Evolutionary conservation across 148 eudicot genomes (phyloP), one percentile per base, ranked within the genome.

Genomic region (Arctostaphylos glauca): DNA sequence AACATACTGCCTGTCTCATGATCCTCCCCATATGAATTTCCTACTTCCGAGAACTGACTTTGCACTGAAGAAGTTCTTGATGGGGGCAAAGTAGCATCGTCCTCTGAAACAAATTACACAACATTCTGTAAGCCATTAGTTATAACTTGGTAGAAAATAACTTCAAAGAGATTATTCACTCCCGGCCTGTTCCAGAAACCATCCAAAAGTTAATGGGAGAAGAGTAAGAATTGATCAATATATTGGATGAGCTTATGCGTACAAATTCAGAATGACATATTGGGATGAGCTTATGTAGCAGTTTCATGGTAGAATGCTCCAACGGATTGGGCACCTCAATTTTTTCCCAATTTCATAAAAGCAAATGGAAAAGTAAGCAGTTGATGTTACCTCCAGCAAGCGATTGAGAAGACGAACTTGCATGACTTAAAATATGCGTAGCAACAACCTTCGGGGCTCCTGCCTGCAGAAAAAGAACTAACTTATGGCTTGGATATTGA

Each of bases 41-140:
- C 94, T 16, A 76, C 60, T 81, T 92, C 95, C 31, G 92, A 89
- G 73, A 56, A 80, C 76, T 89, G 96, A 84, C 92, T 92, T 74
- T 23, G 89, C 41, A 81, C 78, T 66, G 95, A 88, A 68, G 96
- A 84, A 83, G 87, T 82, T 74, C 82, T 82, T 54, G 90, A 85
- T 16, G 94, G 90, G 19, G 89, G 90, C 78, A 66, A 75, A 15
- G 81, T 41, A 70, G 80, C 72, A 85, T 90, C 92, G 67, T 92
- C 91, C 77, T 91, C 96, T 91, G 91, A 81, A 80, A 84, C 74
- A 76, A 77, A 81, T 58, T 44, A 41, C 18, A 47, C 23, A 67
- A 66, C 41, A 74, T 21, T 5, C 25, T 6, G 23, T 84, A 55
- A 74, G 46, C 50, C 10, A 16, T 10, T 64, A 53, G 59, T 48